Base-by-base conservation (phyloP, 257 asterid species). In the Scutellaria galericulata region DNA sequence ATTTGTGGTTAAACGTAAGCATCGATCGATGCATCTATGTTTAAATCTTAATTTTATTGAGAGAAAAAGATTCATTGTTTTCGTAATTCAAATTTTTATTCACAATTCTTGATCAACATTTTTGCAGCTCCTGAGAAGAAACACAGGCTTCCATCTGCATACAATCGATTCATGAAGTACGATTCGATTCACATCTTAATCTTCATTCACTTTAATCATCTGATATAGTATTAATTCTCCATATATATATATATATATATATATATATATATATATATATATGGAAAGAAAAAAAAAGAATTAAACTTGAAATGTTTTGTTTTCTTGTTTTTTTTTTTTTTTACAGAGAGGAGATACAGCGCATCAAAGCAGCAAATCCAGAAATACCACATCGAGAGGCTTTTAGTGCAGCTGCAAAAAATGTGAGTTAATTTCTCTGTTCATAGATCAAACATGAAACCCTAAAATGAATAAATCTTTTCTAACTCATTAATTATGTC, bases 341-440 rank as follows among this genome's bases (percentile, higher is more conserved):
- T 0, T 44, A 5, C 73, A 93, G 98, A 81, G 98, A 92, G 82
- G 99, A 95, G 79, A 95, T 95, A 60, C 96, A 89, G 76, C 97
- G 99, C 57, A 87, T 95, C 76, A 92, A 95, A 77, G 80, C 97
- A 5, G 97, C 90, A 5, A 88, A 92, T 75, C 99, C 98, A 35
- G 99, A 95, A 85, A 88, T 90, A 68, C 96, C 96, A 11, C 99
- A 92, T 69, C 83, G 99, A 45, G 99, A 91, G 83, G 99, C 98
- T 69, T 95, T 95, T 78, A 95, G 99, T 71, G 93, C 99, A 13
- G 99, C 98, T 59, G 97, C 98, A 1, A 95, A 95, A 80, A 94
- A 91, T 75, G 97, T 93, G 40, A 72, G 89, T 5, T 41, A 18
- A 18, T 18, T 22, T 15, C 3, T 35, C 4, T 31, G 37, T 42